Conservation (phyloP, 176 grass and related monocot genomes). For the Avena insularis region DNA sequence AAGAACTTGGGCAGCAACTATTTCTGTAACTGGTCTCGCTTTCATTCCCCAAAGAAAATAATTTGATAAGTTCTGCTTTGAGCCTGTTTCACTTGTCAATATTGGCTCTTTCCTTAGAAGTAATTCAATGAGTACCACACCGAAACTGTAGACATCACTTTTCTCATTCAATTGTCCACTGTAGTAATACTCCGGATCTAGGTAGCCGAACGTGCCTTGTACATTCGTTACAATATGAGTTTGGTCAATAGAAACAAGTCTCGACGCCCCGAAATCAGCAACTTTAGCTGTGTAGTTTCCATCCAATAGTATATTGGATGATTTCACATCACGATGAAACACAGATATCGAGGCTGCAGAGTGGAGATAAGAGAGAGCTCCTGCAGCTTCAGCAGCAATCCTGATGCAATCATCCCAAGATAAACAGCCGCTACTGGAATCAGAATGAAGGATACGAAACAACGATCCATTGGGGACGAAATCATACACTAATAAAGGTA, state of each 20-base stretch:
- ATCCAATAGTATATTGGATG: neutral
- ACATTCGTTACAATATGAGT: neutral
- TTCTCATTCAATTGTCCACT: neutral
- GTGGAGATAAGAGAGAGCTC: neutral
- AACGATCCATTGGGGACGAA: neutral
- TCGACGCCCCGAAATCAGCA: neutral
- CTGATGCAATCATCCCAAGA: neutral
- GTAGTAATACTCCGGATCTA: neutral
- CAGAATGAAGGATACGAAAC: neutral
- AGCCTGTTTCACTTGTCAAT: neutral
- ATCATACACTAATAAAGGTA: neutral
- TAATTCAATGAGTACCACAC: neutral
- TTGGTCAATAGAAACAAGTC: constrained; percentile 10
- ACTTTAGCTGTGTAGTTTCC: neutral
- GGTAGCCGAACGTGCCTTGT: neutral
- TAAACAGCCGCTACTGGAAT: neutral
- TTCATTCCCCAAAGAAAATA: neutral
- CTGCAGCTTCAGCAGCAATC: neutral
- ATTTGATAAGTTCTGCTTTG: neutral
- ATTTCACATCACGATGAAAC: neutral
- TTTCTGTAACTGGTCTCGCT: neutral
- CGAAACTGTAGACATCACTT: constrained; percentile 16
- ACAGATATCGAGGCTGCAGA: neutral
- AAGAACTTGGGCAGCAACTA: neutral
- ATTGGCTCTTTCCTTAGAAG: neutral